Evolutionary conservation across 129 eudicot species (phyloP), one percentile per base, ranked within the genome.

Genomic region (Pulicaria dysenterica): DNA sequence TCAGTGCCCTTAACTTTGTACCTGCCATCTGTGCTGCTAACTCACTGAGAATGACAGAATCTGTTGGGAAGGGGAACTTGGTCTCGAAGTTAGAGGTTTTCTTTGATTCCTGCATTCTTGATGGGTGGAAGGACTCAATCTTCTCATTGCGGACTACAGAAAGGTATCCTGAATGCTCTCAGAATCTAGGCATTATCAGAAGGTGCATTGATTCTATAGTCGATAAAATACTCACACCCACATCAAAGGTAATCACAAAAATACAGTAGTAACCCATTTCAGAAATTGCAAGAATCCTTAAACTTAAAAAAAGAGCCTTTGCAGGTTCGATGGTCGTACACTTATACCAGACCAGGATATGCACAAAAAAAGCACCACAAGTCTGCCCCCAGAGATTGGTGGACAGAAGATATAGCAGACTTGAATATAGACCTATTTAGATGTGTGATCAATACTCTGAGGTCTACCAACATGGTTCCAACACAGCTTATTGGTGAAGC

Each of bases 401-500:
- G 97, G 97, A 91, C 97, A 48, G 97, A 91, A 75, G 96, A 91
- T 70, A 74, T 91, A 61, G 82, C 93, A 53, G 84, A 86, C 43
- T 91, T 91, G 67, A 80, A 84, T 68, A 78, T 84, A 70, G 96
- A 91, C 72, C 67, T 86, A 24, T 88, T 91, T 83, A 73, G 93
- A 84, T 82, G 85, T 78, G 76, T 91, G 47, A 45, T 91, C 51
- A 77, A 79, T 4, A 80, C 90, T 0, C 73, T 91, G 14, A 84
- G 72, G 56, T 91, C 92, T 9, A 74, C 89, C 42, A 84, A 86
- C 80, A 73, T 80, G 81, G 64, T 88, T 72, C 84, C 85, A 42
- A 91, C 85, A 15, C 90, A 86, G 80, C 92, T 91, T 60, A 88
- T 91, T 17, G 97, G 97, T 15, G 97, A 91, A 72, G 92, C 96